Evolutionary conservation across 2,329 filamentous ascomycete genomes (phyloP).

Genomic region (Ophiostoma australiae): DNA sequence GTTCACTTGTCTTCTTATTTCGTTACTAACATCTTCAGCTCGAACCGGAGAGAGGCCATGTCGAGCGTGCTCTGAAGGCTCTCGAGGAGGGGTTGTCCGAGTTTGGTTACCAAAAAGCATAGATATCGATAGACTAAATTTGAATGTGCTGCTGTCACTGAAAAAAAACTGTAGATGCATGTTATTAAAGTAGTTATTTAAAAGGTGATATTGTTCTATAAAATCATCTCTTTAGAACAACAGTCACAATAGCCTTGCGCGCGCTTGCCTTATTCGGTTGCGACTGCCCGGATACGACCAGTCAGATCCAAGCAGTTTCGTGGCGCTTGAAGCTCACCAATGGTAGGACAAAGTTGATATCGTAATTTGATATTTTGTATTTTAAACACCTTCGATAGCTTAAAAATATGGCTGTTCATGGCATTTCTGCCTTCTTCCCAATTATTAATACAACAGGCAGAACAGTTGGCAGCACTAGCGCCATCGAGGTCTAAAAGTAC

Average conservation of each 20-base stretch:
- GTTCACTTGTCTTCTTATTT: not conserved
- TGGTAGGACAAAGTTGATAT: too few species aligned
- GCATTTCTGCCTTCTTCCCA: not conserved
- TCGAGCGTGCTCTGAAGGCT: slow-evolving; percentile 77
- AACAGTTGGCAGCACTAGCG: not conserved
- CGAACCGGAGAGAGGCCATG: slow-evolving; percentile 71
- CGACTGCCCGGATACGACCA: not conserved
- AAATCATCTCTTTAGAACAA: too few species aligned
- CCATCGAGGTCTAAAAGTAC: not conserved
- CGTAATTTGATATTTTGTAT: too few species aligned
- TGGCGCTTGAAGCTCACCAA: not conserved
- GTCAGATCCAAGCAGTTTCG: not conserved
- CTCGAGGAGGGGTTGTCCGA: slow-evolving; percentile 70
- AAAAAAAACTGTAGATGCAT: too few species aligned
- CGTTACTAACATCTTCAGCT: slow-evolving; percentile 42
- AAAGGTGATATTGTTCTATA: too few species aligned
- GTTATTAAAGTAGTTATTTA: too few species aligned
- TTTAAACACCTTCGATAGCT: too few species aligned
- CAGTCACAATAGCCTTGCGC: slow-evolving; percentile 2
- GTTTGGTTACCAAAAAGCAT: slow-evolving; percentile 58
- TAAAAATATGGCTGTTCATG: too few species aligned
- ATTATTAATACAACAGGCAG: not conserved
- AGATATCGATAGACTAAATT: slow-evolving; percentile 21
- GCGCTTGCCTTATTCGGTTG: not conserved
- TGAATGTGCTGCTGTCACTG: not conserved